Conservation (phyloP, 2,329 filamentous ascomycete genomes). For the Albifimbria verrucaria region DNA sequence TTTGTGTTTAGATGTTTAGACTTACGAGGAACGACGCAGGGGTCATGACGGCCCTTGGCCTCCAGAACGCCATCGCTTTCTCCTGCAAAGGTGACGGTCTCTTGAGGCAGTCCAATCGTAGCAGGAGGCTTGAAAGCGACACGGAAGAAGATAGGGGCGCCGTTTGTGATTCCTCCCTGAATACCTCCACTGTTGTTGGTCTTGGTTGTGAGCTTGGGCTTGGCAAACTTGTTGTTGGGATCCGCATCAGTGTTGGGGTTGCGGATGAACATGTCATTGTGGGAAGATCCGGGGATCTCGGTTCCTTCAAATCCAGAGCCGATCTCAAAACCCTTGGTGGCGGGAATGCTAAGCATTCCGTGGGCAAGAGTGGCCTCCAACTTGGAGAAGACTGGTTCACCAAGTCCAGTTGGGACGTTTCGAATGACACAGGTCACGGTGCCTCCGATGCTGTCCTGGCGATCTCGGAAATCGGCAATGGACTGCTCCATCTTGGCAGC, state of each 20-base stretch:
- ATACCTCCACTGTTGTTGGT: conserved; percentile 96
- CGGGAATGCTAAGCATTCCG: conserved; percentile 92
- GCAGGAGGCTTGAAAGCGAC: conserved; percentile 94
- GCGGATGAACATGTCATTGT: conserved; percentile 69
- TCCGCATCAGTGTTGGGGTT: conserved; percentile 37
- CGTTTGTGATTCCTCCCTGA: conserved; percentile 93
- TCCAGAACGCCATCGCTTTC: conserved; percentile 69
- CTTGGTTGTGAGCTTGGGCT: conserved; percentile 68
- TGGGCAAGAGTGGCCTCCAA: conserved; percentile 88
- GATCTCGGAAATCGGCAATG: conserved; percentile 75
- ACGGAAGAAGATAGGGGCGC: conserved; percentile 89
- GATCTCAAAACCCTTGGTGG: conserved; percentile 93
- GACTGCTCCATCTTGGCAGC: conserved; percentile 71
- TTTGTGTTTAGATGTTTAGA: not conserved
- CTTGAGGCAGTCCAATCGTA: conserved; percentile 87
- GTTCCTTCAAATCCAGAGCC: conserved; percentile 89
- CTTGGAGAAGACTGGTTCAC: conserved; percentile 95
- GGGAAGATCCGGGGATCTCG: conserved; percentile 79
- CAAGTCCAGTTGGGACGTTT: conserved; percentile 79
- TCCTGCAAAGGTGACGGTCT: conserved; percentile 76
- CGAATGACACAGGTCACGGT: conserved; percentile 92
- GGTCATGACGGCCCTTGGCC: conserved; percentile 92
- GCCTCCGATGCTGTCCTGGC: conserved; percentile 85
- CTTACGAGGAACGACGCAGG: conserved; percentile 77
- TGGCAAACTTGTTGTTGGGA: conserved; percentile 39